phyloP scores from a whole-genome alignment of 2,329 filamentous ascomycete genomes.

The Fusarium miscanthi region DNA sequence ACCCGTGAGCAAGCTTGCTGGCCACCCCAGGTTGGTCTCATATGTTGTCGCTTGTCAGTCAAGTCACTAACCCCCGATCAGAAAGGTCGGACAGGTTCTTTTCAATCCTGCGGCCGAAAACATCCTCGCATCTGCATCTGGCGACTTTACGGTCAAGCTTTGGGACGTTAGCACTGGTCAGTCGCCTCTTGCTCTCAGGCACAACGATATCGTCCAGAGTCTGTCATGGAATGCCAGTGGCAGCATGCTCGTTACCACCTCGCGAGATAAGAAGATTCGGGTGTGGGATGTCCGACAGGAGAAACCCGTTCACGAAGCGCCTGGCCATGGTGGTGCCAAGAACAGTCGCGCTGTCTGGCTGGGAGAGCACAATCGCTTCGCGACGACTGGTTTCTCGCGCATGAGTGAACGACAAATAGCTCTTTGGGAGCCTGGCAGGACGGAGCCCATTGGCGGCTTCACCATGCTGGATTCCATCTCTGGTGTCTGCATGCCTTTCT shows the following conservation, averaged over 20 bases:
- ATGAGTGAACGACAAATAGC: conserved; percentile 98
- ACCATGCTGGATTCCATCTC: conserved; percentile 93
- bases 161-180: conserved; percentile 91
- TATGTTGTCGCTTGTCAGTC: background rate
- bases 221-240: conserved; percentile 95
- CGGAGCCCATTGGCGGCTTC: conserved; percentile 90
- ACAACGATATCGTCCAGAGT: conserved; percentile 93
- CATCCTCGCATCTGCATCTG: conserved; percentile 93
- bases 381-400: conserved; percentile 95
- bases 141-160: conserved; percentile 93
- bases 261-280: conserved; percentile 96
- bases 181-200: conserved; percentile 79
- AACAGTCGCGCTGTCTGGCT: conserved; percentile 98
- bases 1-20: conserved; percentile 83
- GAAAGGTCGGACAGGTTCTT: conserved; percentile 96
- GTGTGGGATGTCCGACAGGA: conserved; percentile 98
- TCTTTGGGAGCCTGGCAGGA: conserved; percentile 90
- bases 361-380: conserved; percentile 95
- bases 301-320: conserved; percentile 82
- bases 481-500: conserved; percentile 99
- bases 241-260: conserved; percentile 88
- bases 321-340: conserved; percentile 92
- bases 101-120: conserved; percentile 98
- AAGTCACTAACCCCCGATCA: conserved; percentile 52
- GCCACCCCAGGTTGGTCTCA: conserved; percentile 79